Evolutionary conservation across 768 basidiomycete species (phyloP), one percentile per base, ranked within the genome.

Genomic region (Paxillus ammoniavirescens): DNA sequence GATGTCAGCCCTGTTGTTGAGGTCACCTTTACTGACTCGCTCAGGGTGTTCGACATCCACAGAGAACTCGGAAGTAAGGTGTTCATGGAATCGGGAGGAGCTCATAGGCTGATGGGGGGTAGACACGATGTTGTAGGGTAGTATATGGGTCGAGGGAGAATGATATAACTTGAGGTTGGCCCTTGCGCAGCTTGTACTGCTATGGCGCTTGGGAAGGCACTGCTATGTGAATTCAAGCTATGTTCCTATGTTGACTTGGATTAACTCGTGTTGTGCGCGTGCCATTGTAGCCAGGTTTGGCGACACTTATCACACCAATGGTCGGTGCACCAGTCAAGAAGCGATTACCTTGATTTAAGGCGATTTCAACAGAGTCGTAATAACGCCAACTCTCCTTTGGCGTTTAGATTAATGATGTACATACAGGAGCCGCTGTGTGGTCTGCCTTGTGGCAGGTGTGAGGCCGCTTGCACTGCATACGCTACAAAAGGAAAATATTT

Each of bases 81-180:
- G 68, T 46, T 69, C 67, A 54, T 67, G 54, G 48, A 69, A 69
- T 9, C 68, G 54, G 44, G 68, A 70, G 33, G 64, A 49, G 56
- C 21, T 61, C 68, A 72, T 72, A 28, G 41, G 49, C 47, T 41
- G 21, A 23, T 33, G 42, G 17, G 28, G 13, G 35, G 50, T 41
- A 28, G n/a, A 56, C 54, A 58, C 55, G 56, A 47, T 52, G 48
- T 41, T 54, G 43, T 49, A 45, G 50, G 35, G 41, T 43, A 56
- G 33, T 35, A 4, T 43, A n/a, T 51, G 52, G 47, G 33, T 31
- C 41, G 55, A 48, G 49, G 47, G 50, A 50, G 54, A 52, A 36
- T 41, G 50, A 52, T 40, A 47, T 44, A 31, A 35, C 4, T 18
- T 5, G 30, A 3, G 2, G 30, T 54, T 56, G 57, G 48, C 55